These are phyloP conservation scores for Leishmania lainsoni DNA, from an alignment of 208 protist species.

Conservation along the genomic window DNA sequence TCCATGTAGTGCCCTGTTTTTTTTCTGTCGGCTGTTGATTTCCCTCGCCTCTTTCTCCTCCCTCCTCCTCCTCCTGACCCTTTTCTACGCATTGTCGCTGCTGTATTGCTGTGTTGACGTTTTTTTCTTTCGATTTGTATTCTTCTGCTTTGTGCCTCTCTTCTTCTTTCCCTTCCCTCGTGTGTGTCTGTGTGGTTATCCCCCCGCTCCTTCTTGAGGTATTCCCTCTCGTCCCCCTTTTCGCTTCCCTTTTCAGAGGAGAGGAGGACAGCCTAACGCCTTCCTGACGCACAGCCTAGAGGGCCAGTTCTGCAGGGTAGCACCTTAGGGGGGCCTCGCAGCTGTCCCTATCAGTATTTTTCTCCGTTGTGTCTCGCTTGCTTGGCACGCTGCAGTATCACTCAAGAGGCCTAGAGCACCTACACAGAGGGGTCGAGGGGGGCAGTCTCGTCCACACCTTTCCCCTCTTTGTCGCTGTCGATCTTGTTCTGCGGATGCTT, in stretches of 20 bases:
- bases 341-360: not conserved
- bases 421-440: not conserved
- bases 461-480: not conserved
- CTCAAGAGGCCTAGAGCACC: not conserved
- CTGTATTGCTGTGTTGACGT: not conserved
- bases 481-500: not conserved
- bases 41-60: not conserved
- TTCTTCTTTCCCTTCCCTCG: not conserved
- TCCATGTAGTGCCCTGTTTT: not conserved
- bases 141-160: not conserved
- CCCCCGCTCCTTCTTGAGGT: not conserved
- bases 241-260: not conserved
- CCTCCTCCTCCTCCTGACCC: no score
- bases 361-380: not conserved
- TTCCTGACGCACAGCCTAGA: not conserved
- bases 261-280: not conserved
- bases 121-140: slow-evolving; percentile 4
- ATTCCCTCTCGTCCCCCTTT: not conserved
- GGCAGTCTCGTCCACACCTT: not conserved
- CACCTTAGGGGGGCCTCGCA: not conserved
- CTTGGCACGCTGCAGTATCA: not conserved
- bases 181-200: not conserved
- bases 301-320: not conserved
- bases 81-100: not conserved
- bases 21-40: not conserved